A percentile compares a stretch with the other conserved stretches of the same genome.
Evolutionary conservation across 768 basidiomycete species (phyloP).

Genomic region (Tylopilus vinaceipallidus): DNA sequence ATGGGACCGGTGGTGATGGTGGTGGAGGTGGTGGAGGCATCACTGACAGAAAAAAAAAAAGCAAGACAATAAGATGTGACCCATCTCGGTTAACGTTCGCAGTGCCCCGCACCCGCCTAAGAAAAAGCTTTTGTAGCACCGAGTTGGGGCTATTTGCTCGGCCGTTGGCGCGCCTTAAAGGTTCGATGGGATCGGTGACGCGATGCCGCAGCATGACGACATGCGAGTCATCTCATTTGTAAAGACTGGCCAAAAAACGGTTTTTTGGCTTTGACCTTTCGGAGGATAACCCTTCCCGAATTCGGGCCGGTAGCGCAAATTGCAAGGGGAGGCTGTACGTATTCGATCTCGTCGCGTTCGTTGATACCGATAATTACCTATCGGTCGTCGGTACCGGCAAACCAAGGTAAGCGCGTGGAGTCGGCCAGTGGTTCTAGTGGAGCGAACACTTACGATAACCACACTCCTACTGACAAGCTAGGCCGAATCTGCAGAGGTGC

Average conservation of each 20-base stretch:
- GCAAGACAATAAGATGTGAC: slow-evolving; percentile 13
- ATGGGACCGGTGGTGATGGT: no score
- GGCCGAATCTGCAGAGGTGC: no score
- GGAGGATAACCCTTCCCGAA: background rate
- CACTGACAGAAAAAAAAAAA: no score
- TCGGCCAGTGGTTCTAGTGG: no score
- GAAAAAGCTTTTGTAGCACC: no score
- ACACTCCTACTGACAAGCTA: no score
- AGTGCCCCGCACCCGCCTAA: background rate
- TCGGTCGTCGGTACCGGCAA: background rate
- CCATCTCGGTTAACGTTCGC: background rate
- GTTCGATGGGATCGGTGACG: background rate
- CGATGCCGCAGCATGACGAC: background rate
- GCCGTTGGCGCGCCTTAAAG: background rate
- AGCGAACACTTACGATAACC: no score
- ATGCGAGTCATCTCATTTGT: background rate
- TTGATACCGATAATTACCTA: no score
- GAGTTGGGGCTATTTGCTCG: no score
- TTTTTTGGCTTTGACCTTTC: background rate
- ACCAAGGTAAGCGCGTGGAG: background rate
- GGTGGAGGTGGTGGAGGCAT: no score
- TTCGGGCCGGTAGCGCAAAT: slow-evolving; percentile 1
- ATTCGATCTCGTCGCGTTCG: background rate
- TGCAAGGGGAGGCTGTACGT: background rate
- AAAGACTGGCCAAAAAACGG: background rate